phyloP scores from a whole-genome alignment of 345 rosid genomes.

The Melaleuca quinquenervia region DNA sequence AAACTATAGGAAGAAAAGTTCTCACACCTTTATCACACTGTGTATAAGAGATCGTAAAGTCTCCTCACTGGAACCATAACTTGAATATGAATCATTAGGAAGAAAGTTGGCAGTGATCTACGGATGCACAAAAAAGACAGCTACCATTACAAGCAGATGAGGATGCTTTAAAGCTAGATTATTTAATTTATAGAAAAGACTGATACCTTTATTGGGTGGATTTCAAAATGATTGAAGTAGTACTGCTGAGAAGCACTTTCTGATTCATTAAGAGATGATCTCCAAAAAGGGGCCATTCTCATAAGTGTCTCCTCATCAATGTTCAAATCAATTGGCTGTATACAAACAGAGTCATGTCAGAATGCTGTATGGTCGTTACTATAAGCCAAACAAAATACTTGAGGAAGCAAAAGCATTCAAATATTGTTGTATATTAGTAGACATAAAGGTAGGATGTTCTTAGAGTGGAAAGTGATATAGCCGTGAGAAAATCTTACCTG shows the following conservation, averaged over 20 bases:
- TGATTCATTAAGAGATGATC: slow-evolving; percentile 69
- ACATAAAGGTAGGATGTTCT: not conserved
- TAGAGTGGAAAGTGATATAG: not conserved
- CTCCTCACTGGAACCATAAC: slow-evolving; percentile 88
- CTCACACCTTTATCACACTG: slow-evolving; percentile 78
- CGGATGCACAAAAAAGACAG: slow-evolving; percentile 4
- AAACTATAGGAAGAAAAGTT: not conserved
- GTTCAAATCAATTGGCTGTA: slow-evolving; percentile 80
- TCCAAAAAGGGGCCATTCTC: slow-evolving; percentile 83
- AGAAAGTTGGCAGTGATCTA: slow-evolving; percentile 77
- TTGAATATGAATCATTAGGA: slow-evolving; percentile 77
- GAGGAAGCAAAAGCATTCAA: not conserved
- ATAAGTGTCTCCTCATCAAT: slow-evolving; percentile 85
- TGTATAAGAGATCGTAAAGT: slow-evolving; percentile 81
- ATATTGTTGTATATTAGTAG: slow-evolving; percentile 1
- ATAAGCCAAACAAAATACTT: not conserved
- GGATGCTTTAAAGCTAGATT: not conserved
- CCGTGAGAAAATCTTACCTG: slow-evolving; percentile 41
- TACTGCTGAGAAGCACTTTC: slow-evolving; percentile 57
- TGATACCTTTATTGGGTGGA: slow-evolving; percentile 87
- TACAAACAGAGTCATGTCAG: slow-evolving; percentile 3
- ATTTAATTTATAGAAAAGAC: not conserved
- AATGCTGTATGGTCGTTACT: not conserved
- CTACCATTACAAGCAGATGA: not conserved
- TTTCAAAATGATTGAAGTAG: slow-evolving; percentile 90